phyloP scores from a whole-genome alignment of 306 rosid species.

The Dryas octopetala region DNA sequence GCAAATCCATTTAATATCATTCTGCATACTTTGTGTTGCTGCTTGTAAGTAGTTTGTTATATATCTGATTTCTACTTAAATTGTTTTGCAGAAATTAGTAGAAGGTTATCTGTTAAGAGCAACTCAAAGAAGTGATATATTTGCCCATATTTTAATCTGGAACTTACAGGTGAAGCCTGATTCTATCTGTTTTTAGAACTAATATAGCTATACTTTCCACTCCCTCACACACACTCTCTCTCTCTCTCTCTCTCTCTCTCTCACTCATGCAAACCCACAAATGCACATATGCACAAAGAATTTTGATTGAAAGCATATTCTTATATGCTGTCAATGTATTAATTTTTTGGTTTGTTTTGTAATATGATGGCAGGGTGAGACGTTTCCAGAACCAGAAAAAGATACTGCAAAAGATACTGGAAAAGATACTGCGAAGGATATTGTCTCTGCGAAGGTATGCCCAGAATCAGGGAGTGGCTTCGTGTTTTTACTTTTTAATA shows the following conservation, averaged over 20 bases:
- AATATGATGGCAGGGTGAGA: slow-evolving; percentile 81
- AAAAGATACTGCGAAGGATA: too few relatives aligned
- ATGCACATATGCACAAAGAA: background rate
- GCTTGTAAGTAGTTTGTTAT: slow-evolving; percentile 4
- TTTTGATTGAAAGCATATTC: background rate
- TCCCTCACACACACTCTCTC: background rate
- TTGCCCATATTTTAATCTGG: slow-evolving; percentile 97
- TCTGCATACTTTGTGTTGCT: slow-evolving; percentile 12
- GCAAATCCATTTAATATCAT: background rate
- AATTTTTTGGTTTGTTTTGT: slow-evolving; percentile 18
- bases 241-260: background rate
- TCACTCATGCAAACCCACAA: too few relatives aligned
- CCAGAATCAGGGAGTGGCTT: background rate
- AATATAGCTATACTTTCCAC: background rate
- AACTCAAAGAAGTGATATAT: slow-evolving; percentile 89
- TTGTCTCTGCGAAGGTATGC: slow-evolving; percentile 63
- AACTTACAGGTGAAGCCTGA: slow-evolving; percentile 71
- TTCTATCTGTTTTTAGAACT: background rate
- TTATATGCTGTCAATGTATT: background rate
- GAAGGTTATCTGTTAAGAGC: slow-evolving; percentile 98
- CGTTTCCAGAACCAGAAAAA: slow-evolving; percentile 66
- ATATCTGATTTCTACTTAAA: slow-evolving; percentile 24
- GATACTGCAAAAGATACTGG: slow-evolving; percentile 25
- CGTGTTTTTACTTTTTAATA: background rate
- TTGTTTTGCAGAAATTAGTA: slow-evolving; percentile 71